A percentile compares a stretch with the other conserved stretches of the same genome.
These are phyloP conservation scores for Cladosporium sp. DNA, from an alignment of 2,329 filamentous ascomycete genomes.

Conservation along the genomic window DNA sequence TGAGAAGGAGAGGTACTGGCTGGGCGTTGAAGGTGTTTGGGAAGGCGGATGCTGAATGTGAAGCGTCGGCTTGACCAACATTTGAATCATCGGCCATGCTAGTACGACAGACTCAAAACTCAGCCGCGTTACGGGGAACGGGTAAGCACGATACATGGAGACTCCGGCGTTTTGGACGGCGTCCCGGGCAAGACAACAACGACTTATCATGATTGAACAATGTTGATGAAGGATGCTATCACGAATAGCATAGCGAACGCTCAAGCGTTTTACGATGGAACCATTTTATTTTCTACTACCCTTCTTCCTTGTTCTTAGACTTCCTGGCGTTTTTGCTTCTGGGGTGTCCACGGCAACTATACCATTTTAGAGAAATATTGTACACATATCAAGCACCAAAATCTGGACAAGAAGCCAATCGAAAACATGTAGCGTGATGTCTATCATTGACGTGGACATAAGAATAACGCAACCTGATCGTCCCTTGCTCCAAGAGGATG, in stretches of 20 bases:
- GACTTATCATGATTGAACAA: neutral
- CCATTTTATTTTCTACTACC: neutral
- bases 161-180: too few relatives aligned
- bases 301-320: neutral
- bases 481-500: too few relatives aligned
- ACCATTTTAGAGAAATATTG: neutral
- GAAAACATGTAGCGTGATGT: too few relatives aligned
- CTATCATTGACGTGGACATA: too few relatives aligned
- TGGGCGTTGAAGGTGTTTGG: constrained; percentile 27
- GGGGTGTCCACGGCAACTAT: too few relatives aligned
- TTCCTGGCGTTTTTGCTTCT: too few relatives aligned
- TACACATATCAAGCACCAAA: neutral
- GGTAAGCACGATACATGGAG: too few relatives aligned
- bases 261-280: neutral
- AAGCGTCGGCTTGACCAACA: too few relatives aligned
- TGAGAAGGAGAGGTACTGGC: constrained; percentile 29
- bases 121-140: too few relatives aligned
- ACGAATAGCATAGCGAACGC: neutral
- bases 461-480: too few relatives aligned
- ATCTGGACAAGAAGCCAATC: neutral
- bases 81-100: too few relatives aligned
- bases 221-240: neutral
- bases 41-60: constrained; percentile 14
- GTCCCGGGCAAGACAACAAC: neutral
- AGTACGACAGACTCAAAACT: too few relatives aligned